Percentiles rank a stretch among this genome's conserved stretches.
phyloP scores from a whole-genome alignment of 2,329 filamentous ascomycete genomes.

The Penicillium sp. region DNA sequence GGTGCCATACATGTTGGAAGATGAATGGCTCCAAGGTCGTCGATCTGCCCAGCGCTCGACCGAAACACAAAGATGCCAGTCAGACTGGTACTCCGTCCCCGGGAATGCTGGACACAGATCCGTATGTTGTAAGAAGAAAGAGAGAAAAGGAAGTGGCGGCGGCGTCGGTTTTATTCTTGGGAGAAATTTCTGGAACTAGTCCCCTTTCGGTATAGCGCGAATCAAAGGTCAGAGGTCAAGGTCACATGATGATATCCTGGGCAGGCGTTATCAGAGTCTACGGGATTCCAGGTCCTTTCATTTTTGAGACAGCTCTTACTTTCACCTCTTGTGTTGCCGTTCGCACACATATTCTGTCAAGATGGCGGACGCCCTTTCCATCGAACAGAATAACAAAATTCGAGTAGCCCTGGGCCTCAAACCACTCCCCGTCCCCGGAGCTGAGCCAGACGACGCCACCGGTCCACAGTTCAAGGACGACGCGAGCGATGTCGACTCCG shows the following conservation, averaged over 20 bases:
- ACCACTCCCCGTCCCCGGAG: slow-evolving; percentile 81
- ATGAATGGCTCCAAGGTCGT: slow-evolving; percentile 81
- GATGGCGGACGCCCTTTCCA: slow-evolving; percentile 68
- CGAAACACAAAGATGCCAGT: slow-evolving; percentile 59
- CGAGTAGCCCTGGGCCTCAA: slow-evolving; percentile 88
- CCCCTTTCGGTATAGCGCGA: slow-evolving; percentile 10
- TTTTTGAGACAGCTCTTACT: slow-evolving; percentile 4
- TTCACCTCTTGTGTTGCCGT: not conserved
- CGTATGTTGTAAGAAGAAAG: slow-evolving; percentile 57
- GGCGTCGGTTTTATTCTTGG: slow-evolving; percentile 36
- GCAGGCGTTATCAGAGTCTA: slow-evolving; percentile 15
- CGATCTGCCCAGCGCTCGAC: slow-evolving; percentile 87
- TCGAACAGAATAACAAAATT: slow-evolving; percentile 93
- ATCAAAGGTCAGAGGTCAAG: not conserved
- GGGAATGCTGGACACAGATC: slow-evolving; percentile 89
- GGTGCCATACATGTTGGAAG: slow-evolving; percentile 63
- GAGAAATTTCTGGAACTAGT: slow-evolving; percentile 39
- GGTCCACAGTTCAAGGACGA: slow-evolving; percentile 65
- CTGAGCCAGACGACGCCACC: slow-evolving; percentile 48
- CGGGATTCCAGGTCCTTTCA: slow-evolving; percentile 1
- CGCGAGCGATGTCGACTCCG: slow-evolving; percentile 49
- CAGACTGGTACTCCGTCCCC: slow-evolving; percentile 52
- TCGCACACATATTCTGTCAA: slow-evolving; percentile 27
- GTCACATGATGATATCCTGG: slow-evolving; percentile 28
- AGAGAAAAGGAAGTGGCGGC: slow-evolving; percentile 45